Base-by-base conservation (phyloP, 306 rosid species). In the Rosa rugosa region DNA sequence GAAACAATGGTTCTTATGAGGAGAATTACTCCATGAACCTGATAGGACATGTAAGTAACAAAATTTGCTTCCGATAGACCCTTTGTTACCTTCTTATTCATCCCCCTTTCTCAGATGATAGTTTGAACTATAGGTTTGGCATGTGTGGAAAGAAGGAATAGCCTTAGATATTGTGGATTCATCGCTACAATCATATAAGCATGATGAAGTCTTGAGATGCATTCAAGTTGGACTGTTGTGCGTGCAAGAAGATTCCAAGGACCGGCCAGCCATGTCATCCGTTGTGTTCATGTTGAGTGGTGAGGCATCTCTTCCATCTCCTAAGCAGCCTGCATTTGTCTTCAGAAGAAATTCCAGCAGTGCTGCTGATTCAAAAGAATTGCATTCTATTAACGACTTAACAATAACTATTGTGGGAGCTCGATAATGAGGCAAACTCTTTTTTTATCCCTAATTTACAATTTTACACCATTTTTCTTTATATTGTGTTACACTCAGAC, bases 141-240 rank as follows among this genome's bases (percentile, higher is more conserved):
- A 76, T 8, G 79, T 82, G 6, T 89, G 94, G 94, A 89, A 46
- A 27, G 82, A 85, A 60, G 86, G 77, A 0, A 85, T 27, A 17
- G 85, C 81, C 36, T 70, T 81, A 77, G 83, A 89, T 45, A 59
- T 79, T 12, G 87, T 91, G 25, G 97, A 91, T 82, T 11, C 82
- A 56, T 25, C 83, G 34, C 14, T 83, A 2, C 78, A 81, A 46
- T 73, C 90, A 22, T 77, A 75, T 46, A 45, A 14, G 42, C 13
- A 23, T 8, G 75, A 46, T 54, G 91, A 89, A 81, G 82, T 87
- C 8, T 41, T 78, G 54, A 86, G 88, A 86, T 92, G 96, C 87
- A 66, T 90, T 22, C 96, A 90, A 54, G 86, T 89, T 59, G 93
- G 91, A n/a, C 88, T 92, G 27, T 75, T 90, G 40, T 90, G 97